Percentiles rank a stretch among this genome's conserved stretches.
Conservation (phyloP, 495 filamentous ascomycete species). For the Annulohypoxylon stygium region DNA sequence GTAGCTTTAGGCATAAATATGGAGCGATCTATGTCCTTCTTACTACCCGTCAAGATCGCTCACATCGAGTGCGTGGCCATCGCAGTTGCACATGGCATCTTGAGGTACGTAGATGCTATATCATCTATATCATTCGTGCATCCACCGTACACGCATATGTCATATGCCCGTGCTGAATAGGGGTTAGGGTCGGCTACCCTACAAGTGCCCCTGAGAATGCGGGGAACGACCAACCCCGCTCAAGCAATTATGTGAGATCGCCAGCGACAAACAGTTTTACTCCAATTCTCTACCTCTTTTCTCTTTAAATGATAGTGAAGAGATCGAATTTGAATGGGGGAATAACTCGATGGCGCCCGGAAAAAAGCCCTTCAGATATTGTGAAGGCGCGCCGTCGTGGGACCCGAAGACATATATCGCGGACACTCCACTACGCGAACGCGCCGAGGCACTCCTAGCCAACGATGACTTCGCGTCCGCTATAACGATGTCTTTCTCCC, state of each 20-base stretch:
- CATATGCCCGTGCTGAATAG: neutral
- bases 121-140: neutral
- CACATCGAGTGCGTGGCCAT: neutral
- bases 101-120: neutral
- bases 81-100: neutral
- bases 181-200: slow-evolving; percentile 23
- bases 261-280: neutral
- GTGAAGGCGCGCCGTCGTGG: slow-evolving; percentile 49
- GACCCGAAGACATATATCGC: slow-evolving; percentile 44
- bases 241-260: neutral
- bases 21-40: slow-evolving; percentile 1
- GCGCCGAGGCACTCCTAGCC: slow-evolving; percentile 49
- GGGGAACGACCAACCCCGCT: slow-evolving; percentile 36
- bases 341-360: slow-evolving; percentile 29
- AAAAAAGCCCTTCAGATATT: slow-evolving; percentile 39
- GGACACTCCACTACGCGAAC: slow-evolving; percentile 40
- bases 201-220: slow-evolving; percentile 37
- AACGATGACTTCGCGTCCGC: slow-evolving; percentile 62
- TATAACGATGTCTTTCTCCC: slow-evolving; percentile 65
- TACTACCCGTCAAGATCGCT: slow-evolving; percentile 1
- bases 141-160: neutral
- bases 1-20: slow-evolving; percentile 7
- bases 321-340: neutral
- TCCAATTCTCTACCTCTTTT: neutral
- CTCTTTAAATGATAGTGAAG: neutral